Base-by-base conservation (phyloP, 225 moss, liverwort and hornwort species). In the Physcomitrium patens region DNA sequence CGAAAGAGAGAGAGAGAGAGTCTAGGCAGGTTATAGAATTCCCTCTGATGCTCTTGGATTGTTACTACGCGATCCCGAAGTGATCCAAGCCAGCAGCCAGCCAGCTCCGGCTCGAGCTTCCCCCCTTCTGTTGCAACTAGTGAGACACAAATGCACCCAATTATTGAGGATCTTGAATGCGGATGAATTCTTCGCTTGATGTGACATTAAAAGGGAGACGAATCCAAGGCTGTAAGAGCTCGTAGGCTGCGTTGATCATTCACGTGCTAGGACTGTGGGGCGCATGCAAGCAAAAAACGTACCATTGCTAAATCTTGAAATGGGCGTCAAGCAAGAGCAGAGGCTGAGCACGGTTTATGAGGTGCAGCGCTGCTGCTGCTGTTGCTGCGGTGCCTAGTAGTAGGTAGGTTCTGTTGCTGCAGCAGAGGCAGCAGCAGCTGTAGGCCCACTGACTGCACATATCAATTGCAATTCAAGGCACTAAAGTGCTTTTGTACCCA, bases 161-260 rank as follows among this genome's bases (percentile, higher is more conserved):
- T 84, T 73, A 81, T 78, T 84, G 84, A 81, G 77, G 71, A 81
- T 78, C 85, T 85, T 85, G 76, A 85, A 81, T 85, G 72, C 81
- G 69, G 70, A 81, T 69, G 78, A 81, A 85, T 85, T 81, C 69
- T 78, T 81, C 72, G 85, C 85, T 78, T 78, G 78, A 76, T 68
- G 81, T 81, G 85, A 84, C 81, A 78, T 84, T 84, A 81, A 84
- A 75, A 84, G 78, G 64, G 31, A 72, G 81, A 52, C 75, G 72
- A 85, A 85, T 85, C 81, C 81, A 76, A 85, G 78, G 76, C 24
- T 85, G 78, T 85, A 81, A 78, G 81, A 37, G 31, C 31, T 37
- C 31, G 67, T 61, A 79, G 61, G 48, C 67, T 67, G 72, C 53
- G 78, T 60, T 78, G 58, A 81, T 81, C 81, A 75, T 85, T 85